Evolutionary conservation across 2,329 filamentous ascomycete species (phyloP).

Genomic region (Sporothrix protearum): DNA sequence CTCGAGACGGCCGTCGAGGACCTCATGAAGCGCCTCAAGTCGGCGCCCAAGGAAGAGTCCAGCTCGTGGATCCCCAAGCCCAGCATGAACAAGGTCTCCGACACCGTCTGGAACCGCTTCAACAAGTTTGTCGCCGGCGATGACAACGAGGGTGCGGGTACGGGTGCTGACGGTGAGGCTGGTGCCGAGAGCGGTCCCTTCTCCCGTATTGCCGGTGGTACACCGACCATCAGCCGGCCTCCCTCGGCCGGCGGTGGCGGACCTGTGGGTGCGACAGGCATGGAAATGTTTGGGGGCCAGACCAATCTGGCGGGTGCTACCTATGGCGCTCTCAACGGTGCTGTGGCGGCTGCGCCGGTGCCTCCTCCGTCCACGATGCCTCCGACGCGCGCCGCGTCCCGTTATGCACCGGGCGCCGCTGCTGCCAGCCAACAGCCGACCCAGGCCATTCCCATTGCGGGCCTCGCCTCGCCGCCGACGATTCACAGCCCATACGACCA

Average conservation of each 20-base stretch:
- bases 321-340: conserved; percentile 33
- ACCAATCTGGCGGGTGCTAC: conserved; percentile 22
- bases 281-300: conserved; percentile 68
- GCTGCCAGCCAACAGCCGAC: background rate
- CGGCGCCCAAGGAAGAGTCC: conserved; percentile 76
- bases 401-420: conserved; percentile 45
- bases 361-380: conserved; percentile 36
- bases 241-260: conserved; percentile 60
- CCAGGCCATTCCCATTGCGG: background rate
- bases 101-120: conserved; percentile 85
- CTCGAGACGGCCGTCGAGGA: conserved; percentile 78
- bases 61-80: conserved; percentile 92
- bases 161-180: conserved; percentile 51
- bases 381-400: conserved; percentile 47
- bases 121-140: conserved; percentile 96
- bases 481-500: conserved; percentile 29
- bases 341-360: background rate
- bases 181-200: conserved; percentile 72
- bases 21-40: conserved; percentile 74
- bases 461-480: conserved; percentile 3
- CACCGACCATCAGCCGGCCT: conserved; percentile 69
- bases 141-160: conserved; percentile 64
- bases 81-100: conserved; percentile 92
- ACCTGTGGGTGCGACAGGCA: conserved; percentile 46
- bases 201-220: conserved; percentile 71